Conservation (phyloP, 345 rosid genomes). For the Lenwebbia sp. region DNA sequence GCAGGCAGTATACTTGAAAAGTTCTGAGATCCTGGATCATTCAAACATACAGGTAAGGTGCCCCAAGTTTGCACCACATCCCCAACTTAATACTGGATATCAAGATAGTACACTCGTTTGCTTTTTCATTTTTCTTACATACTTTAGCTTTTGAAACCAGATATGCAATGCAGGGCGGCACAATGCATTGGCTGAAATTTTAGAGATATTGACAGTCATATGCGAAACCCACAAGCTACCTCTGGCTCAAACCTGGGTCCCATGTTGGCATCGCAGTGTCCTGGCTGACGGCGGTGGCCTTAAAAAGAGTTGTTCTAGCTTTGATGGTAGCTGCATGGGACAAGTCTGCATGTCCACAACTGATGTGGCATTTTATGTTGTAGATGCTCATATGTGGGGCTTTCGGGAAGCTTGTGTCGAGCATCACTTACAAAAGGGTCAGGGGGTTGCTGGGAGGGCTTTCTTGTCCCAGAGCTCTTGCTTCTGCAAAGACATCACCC, state of each 20-base stretch:
- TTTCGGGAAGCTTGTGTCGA: constrained; percentile 87
- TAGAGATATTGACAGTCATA: constrained; percentile 74
- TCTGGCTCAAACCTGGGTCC: constrained; percentile 98
- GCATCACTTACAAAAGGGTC: constrained; percentile 93
- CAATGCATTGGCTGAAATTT: constrained; percentile 79
- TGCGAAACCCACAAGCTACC: constrained; percentile 87
- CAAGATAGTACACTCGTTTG: background rate
- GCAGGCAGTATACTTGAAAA: constrained; percentile 92
- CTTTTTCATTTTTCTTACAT: constrained; percentile 13
- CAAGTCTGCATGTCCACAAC: constrained; percentile 90
- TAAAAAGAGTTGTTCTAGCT: constrained; percentile 78
- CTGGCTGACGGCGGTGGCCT: constrained; percentile 81
- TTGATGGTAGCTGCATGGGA: constrained; percentile 85
- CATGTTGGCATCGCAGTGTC: constrained; percentile 85
- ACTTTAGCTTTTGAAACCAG: constrained; percentile 41
- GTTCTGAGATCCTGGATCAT: constrained; percentile 73
- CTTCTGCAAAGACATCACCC: constrained; percentile 65
- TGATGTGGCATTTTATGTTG: constrained; percentile 76
- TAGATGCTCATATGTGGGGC: constrained; percentile 94
- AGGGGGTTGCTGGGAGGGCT: constrained; percentile 89
- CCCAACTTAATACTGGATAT: background rate
- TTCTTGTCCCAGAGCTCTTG: constrained; percentile 63
- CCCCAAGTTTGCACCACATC: background rate
- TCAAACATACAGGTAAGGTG: constrained; percentile 62
- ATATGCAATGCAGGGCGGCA: constrained; percentile 86